These are phyloP conservation scores for Rhizoclosmatium sp. DNA, from an alignment of 192 early-diverging fungal species.

Conservation along the genomic window DNA sequence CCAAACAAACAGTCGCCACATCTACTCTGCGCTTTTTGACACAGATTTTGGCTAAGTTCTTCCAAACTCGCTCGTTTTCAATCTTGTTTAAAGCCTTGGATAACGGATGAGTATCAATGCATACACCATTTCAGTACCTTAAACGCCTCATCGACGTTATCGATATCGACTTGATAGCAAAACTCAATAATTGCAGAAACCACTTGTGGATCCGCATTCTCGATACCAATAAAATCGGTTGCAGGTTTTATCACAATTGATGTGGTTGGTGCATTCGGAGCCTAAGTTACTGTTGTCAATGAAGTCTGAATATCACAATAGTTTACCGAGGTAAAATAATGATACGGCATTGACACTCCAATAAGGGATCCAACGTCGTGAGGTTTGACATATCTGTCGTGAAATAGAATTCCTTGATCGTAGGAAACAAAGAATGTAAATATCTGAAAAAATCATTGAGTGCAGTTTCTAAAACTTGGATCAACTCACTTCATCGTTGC, in stretches of 20 bases:
- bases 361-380: slow-evolving; percentile 33
- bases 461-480: not conserved
- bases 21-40: slow-evolving; percentile 53
- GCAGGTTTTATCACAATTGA: slow-evolving; percentile 32
- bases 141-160: slow-evolving; percentile 60
- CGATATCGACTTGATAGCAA: slow-evolving; percentile 54
- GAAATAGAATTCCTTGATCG: slow-evolving; percentile 46
- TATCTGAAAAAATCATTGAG: slow-evolving; percentile 37
- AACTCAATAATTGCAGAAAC: slow-evolving; percentile 59
- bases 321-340: slow-evolving; percentile 51
- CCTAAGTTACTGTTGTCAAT: slow-evolving; percentile 7
- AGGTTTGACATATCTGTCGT: slow-evolving; percentile 40
- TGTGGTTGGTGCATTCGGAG: not conserved
- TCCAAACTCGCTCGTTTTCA: slow-evolving; percentile 57
- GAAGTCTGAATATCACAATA: not conserved
- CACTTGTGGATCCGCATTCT: slow-evolving; percentile 37
- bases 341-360: slow-evolving; percentile 52
- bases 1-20: slow-evolving; percentile 52
- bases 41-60: slow-evolving; percentile 59
- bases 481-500: slow-evolving; percentile 6
- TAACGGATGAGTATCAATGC: not conserved
- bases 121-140: slow-evolving; percentile 38
- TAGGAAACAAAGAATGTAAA: slow-evolving; percentile 56
- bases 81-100: slow-evolving; percentile 49
- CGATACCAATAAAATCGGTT: slow-evolving; percentile 50